A percentile compares a stretch with the other conserved stretches of the same genome.
phyloP scores from a whole-genome alignment of 164 flowering plant species.

The Stephania cephalantha region DNA sequence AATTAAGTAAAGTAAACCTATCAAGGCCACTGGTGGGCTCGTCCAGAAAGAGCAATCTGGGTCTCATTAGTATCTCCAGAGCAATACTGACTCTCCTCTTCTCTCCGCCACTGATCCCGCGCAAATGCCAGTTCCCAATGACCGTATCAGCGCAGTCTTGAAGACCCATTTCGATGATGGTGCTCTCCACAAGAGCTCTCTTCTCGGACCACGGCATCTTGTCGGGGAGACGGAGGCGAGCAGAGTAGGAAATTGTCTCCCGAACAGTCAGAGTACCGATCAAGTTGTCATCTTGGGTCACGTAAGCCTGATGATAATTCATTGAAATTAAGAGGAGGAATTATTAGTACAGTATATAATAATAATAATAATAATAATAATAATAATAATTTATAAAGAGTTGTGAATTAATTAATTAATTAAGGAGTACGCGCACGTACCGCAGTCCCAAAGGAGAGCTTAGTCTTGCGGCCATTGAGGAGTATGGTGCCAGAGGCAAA shows the following conservation, averaged over 20 bases:
- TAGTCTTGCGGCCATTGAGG: slow-evolving; percentile 78
- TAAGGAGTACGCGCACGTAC: slow-evolving; percentile 10
- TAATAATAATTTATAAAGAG: too few relatives aligned
- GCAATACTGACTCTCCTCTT: slow-evolving; percentile 91
- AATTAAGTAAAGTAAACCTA: slow-evolving; percentile 43
- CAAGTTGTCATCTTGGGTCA: slow-evolving; percentile 91
- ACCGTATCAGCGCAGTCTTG: slow-evolving; percentile 90
- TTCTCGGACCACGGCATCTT: slow-evolving; percentile 72
- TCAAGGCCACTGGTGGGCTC: slow-evolving; percentile 97
- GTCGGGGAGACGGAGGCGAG: slow-evolving; percentile 73
- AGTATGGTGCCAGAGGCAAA: slow-evolving; percentile 73
- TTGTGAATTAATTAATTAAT: not conserved
- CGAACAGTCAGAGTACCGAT: slow-evolving; percentile 85
- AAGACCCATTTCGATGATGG: slow-evolving; percentile 86
- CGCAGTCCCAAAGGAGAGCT: slow-evolving; percentile 88
- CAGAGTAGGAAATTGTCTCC: slow-evolving; percentile 81
- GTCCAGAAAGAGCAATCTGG: slow-evolving; percentile 85
- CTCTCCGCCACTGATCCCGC: slow-evolving; percentile 94
- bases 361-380: too few relatives aligned
- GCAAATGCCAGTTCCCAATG: slow-evolving; percentile 88
- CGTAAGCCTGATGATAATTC: slow-evolving; percentile 59
- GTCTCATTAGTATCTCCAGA: slow-evolving; percentile 87
- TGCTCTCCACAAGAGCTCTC: slow-evolving; percentile 68
- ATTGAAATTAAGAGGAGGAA: too few relatives aligned
- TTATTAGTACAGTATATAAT: too few relatives aligned